phyloP scores from a whole-genome alignment of 805 yeast species.

The Saturnispora hagleri region DNA sequence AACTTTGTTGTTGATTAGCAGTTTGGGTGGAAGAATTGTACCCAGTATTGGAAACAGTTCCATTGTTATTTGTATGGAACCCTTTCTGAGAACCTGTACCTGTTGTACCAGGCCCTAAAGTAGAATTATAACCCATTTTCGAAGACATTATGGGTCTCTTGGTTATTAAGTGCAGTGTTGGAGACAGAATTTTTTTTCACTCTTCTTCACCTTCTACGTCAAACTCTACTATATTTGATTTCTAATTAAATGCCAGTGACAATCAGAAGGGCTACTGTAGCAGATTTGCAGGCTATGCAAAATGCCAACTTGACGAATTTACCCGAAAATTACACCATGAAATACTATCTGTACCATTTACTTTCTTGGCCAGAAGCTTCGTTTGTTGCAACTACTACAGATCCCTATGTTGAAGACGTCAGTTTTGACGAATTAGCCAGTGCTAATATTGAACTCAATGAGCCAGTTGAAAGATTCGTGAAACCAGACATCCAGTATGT shows the following conservation, averaged over 20 bases:
- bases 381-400: slow-evolving; percentile 83
- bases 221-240: not conserved
- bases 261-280: slow-evolving; percentile 77
- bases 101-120: slow-evolving; percentile 1
- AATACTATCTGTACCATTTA: slow-evolving; percentile 89
- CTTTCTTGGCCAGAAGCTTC: slow-evolving; percentile 97
- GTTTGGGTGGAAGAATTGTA: not conserved
- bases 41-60: not conserved
- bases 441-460: slow-evolving; percentile 3
- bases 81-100: not conserved
- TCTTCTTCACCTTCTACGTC: not conserved
- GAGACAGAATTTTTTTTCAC: not conserved
- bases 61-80: not conserved
- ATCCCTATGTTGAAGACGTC: slow-evolving; percentile 28
- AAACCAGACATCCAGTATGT: slow-evolving; percentile 42
- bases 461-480: not conserved
- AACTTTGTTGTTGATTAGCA: not conserved
- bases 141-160: not conserved
- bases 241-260: slow-evolving; percentile 58
- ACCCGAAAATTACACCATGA: slow-evolving; percentile 90
- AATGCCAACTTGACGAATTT: slow-evolving; percentile 85
- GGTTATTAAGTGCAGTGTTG: not conserved
- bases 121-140: not conserved
- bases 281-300: slow-evolving; percentile 91
- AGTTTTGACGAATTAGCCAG: slow-evolving; percentile 17